Evolutionary conservation across 805 yeast genomes (phyloP).

Genomic region (Yarrowia sp.): DNA sequence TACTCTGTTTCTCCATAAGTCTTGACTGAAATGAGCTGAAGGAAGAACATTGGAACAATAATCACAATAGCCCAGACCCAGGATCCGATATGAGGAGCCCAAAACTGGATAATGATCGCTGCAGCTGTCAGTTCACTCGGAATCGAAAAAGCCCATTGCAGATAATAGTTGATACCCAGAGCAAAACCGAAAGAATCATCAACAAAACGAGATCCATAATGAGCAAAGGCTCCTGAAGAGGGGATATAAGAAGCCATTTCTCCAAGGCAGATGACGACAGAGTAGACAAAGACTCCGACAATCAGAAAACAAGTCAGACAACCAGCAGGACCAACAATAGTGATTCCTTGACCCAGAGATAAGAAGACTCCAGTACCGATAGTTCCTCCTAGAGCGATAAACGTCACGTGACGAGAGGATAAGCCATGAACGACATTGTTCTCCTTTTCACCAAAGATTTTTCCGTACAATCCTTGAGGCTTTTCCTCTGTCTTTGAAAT

Average conservation of each 20-base stretch:
- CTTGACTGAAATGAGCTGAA: slow-evolving; percentile 50
- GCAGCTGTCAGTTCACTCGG: slow-evolving; percentile 48
- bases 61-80: slow-evolving; percentile 51
- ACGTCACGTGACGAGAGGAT: slow-evolving; percentile 60
- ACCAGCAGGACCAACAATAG: slow-evolving; percentile 37
- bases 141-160: slow-evolving; percentile 48
- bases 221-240: slow-evolving; percentile 64
- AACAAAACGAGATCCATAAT: slow-evolving; percentile 60
- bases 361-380: slow-evolving; percentile 69
- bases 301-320: slow-evolving; percentile 39
- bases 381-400: slow-evolving; percentile 74
- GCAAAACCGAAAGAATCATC: slow-evolving; percentile 60
- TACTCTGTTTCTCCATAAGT: slow-evolving; percentile 59
- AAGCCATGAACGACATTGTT: slow-evolving; percentile 31
- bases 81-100: slow-evolving; percentile 50
- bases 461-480: not conserved
- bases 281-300: slow-evolving; percentile 40
- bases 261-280: slow-evolving; percentile 57
- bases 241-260: slow-evolving; percentile 55
- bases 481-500: slow-evolving; percentile 2
- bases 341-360: slow-evolving; percentile 32
- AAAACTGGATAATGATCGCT: slow-evolving; percentile 44
- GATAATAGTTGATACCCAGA: slow-evolving; percentile 50
- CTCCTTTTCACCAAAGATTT: slow-evolving; percentile 8
- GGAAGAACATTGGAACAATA: slow-evolving; percentile 52